A percentile compares a stretch with the other conserved stretches of the same genome.
phyloP scores from a whole-genome alignment of 1,139 yeast genomes.

The Yamadazyma atmosphaerica region DNA sequence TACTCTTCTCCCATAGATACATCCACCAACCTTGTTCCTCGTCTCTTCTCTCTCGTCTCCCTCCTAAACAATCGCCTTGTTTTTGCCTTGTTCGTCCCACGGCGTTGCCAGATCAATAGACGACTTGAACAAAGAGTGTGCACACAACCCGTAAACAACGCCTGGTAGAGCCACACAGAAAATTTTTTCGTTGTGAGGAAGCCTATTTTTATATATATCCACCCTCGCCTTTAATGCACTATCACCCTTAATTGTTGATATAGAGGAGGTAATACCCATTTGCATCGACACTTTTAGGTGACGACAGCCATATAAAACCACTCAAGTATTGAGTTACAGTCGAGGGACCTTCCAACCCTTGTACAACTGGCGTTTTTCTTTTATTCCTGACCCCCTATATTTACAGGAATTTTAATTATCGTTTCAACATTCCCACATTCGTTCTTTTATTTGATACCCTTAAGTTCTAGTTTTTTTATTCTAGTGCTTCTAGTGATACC shows the following conservation, averaged over 20 bases:
- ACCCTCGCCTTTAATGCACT: background rate
- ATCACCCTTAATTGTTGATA: background rate
- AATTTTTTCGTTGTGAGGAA: conserved; percentile 2
- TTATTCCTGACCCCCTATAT: no score
- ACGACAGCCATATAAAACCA: no score
- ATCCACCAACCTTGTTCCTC: background rate
- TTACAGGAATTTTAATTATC: no score
- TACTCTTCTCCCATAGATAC: background rate
- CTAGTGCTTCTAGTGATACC: conserved; percentile 1
- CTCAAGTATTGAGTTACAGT: no score
- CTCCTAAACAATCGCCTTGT: no score
- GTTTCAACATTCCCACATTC: background rate
- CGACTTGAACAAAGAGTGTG: conserved; percentile 1
- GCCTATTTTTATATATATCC: conserved; percentile 1
- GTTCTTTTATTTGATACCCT: background rate
- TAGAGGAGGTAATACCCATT: background rate
- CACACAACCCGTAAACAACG: background rate
- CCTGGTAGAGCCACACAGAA: background rate
- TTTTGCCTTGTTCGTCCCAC: background rate
- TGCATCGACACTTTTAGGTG: no score
- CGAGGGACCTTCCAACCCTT: no score
- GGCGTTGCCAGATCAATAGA: conserved; percentile 2
- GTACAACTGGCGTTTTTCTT: no score
- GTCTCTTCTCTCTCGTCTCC: background rate
- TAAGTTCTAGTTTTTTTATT: background rate